Evolutionary conservation across 1,284 basidiomycete species (phyloP).

Genomic region (Thelephora terrestris): DNA sequence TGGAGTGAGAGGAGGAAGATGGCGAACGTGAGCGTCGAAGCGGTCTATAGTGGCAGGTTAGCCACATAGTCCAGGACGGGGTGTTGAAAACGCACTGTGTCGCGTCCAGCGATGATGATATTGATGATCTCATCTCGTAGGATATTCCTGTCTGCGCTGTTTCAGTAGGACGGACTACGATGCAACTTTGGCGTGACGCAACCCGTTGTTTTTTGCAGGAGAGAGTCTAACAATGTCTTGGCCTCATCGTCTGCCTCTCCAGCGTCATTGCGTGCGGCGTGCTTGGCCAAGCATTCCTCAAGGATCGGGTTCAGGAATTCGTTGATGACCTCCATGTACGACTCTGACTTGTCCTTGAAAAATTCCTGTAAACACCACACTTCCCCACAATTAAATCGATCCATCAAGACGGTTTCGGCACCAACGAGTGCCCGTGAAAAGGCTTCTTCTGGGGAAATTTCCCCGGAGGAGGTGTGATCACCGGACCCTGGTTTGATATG

Average conservation of each 20-base stretch:
- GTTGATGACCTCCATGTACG: conserved; percentile 41
- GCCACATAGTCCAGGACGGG: neutral
- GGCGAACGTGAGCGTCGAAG: conserved; percentile 21
- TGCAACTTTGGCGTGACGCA: conserved; percentile 9
- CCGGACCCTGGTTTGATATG: conserved; percentile 13
- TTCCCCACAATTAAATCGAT: conserved; percentile 40
- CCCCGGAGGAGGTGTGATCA: neutral
- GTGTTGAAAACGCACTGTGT: conserved; percentile 39
- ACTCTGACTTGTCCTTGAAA: conserved; percentile 43
- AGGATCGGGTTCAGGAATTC: conserved; percentile 57
- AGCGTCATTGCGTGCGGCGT: conserved; percentile 6
- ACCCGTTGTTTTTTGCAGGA: conserved; percentile 56
- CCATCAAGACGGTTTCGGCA: conserved; percentile 46
- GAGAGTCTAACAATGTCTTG: conserved; percentile 54
- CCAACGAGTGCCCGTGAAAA: conserved; percentile 56
- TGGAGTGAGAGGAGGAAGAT: conserved; percentile 22
- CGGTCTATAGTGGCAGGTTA: conserved; percentile 15
- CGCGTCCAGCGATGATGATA: conserved; percentile 59
- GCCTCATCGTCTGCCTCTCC: conserved; percentile 10
- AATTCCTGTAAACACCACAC: conserved; percentile 65
- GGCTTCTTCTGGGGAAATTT: conserved; percentile 16
- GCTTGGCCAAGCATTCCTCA: conserved; percentile 32
- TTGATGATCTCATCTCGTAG: conserved; percentile 68
- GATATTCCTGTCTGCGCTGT: conserved; percentile 34
- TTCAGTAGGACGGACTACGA: neutral